phyloP scores from a whole-genome alignment of 2,329 filamentous ascomycete species.

The Calcarisporium arbuscula region DNA sequence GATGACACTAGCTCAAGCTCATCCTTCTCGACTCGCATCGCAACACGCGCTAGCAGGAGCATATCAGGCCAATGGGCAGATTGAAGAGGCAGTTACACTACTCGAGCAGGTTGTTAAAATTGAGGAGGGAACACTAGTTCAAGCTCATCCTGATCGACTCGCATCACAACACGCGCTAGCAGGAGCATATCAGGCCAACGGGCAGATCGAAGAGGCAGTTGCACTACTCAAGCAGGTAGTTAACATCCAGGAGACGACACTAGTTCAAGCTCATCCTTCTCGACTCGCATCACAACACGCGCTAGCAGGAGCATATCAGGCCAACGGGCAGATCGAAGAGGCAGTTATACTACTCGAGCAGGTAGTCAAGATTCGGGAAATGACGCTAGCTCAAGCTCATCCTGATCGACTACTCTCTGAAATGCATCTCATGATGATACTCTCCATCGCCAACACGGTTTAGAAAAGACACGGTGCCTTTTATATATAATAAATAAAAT shows the following conservation, averaged over 20 bases:
- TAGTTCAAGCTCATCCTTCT: conserved; percentile 1
- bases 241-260: background rate
- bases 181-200: conserved; percentile 3
- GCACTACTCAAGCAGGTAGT: conserved; percentile 3
- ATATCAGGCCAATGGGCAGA: conserved; percentile 5
- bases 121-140: background rate
- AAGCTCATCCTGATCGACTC: background rate
- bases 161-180: conserved; percentile 2
- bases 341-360: conserved; percentile 2
- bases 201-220: conserved; percentile 5
- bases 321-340: conserved; percentile 1
- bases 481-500: too few relatives aligned
- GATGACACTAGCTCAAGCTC: background rate
- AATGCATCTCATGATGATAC: too few relatives aligned
- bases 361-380: background rate
- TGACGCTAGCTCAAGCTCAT: background rate
- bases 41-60: conserved; percentile 4
- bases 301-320: conserved; percentile 2
- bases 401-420: conserved; percentile 1
- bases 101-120: conserved; percentile 5
- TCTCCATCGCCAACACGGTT: too few relatives aligned
- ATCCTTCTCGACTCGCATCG: conserved; percentile 2
- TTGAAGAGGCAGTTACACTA: conserved; percentile 4
- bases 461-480: too few relatives aligned
- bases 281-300: background rate